Evolutionary conservation across 73 alveolate genomes (phyloP).

Genomic region (Tetrahymena elliotti): DNA sequence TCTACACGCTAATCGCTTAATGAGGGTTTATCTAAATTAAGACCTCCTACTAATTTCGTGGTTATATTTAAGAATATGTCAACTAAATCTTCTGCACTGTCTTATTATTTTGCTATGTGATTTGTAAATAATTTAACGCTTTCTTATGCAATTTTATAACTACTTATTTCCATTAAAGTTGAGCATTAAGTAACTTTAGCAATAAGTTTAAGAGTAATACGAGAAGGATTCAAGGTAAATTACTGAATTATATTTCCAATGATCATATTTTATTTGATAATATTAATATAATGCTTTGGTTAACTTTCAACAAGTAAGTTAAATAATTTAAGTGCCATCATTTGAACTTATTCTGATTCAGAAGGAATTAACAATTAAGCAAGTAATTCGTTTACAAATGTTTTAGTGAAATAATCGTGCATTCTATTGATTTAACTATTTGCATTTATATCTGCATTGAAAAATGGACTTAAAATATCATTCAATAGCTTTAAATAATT

Average conservation of each 20-base stretch:
- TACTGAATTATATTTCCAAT: neutral
- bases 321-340: neutral
- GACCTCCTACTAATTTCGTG: neutral
- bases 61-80: neutral
- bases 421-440: neutral
- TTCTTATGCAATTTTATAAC: neutral
- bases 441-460: slow-evolving; percentile 52
- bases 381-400: neutral
- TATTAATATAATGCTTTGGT: neutral
- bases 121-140: neutral
- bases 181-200: neutral
- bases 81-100: neutral
- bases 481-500: slow-evolving; percentile 66
- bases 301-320: neutral
- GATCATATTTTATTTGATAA: neutral
- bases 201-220: neutral
- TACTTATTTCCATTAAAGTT: neutral
- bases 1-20: neutral
- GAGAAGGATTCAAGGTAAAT: neutral
- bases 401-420: neutral
- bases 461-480: slow-evolving; percentile 60
- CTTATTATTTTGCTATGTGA: neutral
- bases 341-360: neutral
- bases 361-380: neutral
- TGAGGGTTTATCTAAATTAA: neutral